Base-by-base conservation (phyloP, 2,329 filamentous ascomycete genomes). In the Penicillium aurantiogriseum region DNA sequence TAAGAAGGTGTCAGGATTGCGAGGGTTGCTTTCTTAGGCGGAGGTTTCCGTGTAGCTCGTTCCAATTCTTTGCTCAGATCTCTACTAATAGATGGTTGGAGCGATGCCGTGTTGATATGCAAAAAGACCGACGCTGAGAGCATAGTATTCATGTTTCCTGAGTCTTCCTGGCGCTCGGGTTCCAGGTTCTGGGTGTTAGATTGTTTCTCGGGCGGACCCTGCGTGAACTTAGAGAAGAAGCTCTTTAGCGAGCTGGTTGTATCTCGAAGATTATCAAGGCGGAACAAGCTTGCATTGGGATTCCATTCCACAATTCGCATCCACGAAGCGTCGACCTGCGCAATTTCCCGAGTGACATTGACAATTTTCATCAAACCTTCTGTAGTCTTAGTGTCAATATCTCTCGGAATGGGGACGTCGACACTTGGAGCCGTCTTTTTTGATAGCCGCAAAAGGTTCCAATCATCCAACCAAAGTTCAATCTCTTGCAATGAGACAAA, bases 11-110 rank as follows among this genome's bases (percentile, higher is more conserved):
- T 97, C 48, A 99, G 77, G 35, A 97, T 90, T 7, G 93, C 89
- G 27, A 99, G 84, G 51, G 87, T 90, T 0, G 94, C 95, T 11
- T 83, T 84, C 71, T 91, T 96, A 0, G 94, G 94, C 0, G 95
- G 94, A 3, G 92, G 91, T 70, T 99, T 99, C 77, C 97, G 97
- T 1, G 95, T 99, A 17, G 95, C 94, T 60, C 95, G 86, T 76
- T 97, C 92, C 11, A 99, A 83, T 71, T 99, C 95, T 1, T 87
- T 83, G 3, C 91, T 87, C 67, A 97, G 91, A 39, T 81, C 85
- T 31, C 83, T 77, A 21, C 84, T 80, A 1, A 97, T 87, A 46
- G 84, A 89, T 0, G 92, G 96, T 65, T 86, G 84, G 33, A 97
- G 87, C 45, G 85, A 84, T 31, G 93, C 92, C 9, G 92, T 92